These are phyloP conservation scores for Cutaneotrichosporon arboriforme DNA, from an alignment of 1,284 basidiomycete species.

Conservation along the genomic window DNA sequence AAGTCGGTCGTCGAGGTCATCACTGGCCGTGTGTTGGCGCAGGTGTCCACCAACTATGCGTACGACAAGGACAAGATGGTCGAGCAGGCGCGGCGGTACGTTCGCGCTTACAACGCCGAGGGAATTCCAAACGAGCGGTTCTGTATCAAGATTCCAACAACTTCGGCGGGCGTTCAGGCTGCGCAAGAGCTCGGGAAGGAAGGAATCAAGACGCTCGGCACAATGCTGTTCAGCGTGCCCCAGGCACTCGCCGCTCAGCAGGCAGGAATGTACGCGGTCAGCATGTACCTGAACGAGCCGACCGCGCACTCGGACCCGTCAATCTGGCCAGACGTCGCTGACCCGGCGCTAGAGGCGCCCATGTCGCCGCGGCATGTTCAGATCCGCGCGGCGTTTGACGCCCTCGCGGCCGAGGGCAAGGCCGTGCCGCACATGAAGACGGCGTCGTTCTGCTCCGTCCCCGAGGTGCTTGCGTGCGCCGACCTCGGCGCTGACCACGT, in stretches of 20 bases:
- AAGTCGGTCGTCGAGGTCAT: constrained; percentile 19
- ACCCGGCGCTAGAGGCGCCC: constrained; percentile 19
- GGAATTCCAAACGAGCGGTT: constrained; percentile 25
- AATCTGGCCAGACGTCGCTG: constrained; percentile 24
- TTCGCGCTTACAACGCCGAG: constrained; percentile 14
- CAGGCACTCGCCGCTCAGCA: constrained; percentile 41
- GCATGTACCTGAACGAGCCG: constrained; percentile 36
- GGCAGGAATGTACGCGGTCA: constrained; percentile 36
- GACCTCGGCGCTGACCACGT: constrained; percentile 27
- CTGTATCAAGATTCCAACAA: constrained; percentile 42
- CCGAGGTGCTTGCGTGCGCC: constrained; percentile 19
- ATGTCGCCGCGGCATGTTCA: constrained; percentile 29
- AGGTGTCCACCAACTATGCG: constrained; percentile 15
- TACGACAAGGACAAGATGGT: constrained; percentile 17
- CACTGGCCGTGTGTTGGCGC: constrained; percentile 20
- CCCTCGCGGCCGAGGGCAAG: constrained; percentile 25
- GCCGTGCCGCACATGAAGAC: constrained; percentile 32
- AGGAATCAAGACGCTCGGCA: constrained; percentile 39
- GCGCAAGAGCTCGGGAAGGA: constrained; percentile 23
- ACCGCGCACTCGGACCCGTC: constrained; percentile 14
- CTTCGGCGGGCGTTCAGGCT: constrained; percentile 32
- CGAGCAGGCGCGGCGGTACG: constrained; percentile 15
- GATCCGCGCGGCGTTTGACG: constrained; percentile 30
- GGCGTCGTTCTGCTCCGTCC: constrained; percentile 21
- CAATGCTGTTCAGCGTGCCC: constrained; percentile 29